These are phyloP conservation scores for Arctium minus DNA, from an alignment of 129 eudicot species.

Conservation along the genomic window DNA sequence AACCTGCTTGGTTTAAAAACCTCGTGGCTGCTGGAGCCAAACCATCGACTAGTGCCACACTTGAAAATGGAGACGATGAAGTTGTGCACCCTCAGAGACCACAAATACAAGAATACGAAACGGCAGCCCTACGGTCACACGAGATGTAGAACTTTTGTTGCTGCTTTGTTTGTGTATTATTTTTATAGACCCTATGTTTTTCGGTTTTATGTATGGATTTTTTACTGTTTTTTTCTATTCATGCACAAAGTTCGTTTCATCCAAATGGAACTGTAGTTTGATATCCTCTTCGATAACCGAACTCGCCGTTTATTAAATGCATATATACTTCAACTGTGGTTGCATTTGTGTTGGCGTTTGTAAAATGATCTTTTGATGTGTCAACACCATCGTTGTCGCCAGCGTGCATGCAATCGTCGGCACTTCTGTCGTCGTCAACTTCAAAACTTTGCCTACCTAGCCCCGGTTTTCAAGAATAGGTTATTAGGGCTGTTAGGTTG, in stretches of 20 bases:
- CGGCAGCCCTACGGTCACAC: constrained; percentile 28
- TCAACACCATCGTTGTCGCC: no score
- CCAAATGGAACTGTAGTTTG: neutral
- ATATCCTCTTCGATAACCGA: neutral
- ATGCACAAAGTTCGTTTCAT: constrained; percentile 19
- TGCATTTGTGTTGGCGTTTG: neutral
- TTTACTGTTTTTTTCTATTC: constrained; percentile 4
- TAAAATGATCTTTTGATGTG: neutral
- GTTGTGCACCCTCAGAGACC: constrained; percentile 23
- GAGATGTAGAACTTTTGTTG: constrained; percentile 20
- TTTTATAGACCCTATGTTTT: constrained; percentile 11
- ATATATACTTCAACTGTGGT: constrained; percentile 7
- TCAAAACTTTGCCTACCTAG: neutral
- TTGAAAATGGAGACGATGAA: constrained; percentile 40
- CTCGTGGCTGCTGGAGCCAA: constrained; percentile 71
- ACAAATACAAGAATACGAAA: constrained; percentile 31
- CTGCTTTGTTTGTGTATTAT: constrained; percentile 23
- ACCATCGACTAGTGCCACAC: constrained; percentile 64
- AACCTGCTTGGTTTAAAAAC: constrained; percentile 80
- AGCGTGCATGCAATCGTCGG: no score
- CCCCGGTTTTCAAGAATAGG: neutral
- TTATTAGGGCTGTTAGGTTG: no score
- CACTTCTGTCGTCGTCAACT: no score
- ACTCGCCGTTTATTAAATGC: neutral
- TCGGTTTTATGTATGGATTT: constrained; percentile 15